phyloP scores from a whole-genome alignment of 805 yeast species.

The Sporopachydermia lactativora region DNA sequence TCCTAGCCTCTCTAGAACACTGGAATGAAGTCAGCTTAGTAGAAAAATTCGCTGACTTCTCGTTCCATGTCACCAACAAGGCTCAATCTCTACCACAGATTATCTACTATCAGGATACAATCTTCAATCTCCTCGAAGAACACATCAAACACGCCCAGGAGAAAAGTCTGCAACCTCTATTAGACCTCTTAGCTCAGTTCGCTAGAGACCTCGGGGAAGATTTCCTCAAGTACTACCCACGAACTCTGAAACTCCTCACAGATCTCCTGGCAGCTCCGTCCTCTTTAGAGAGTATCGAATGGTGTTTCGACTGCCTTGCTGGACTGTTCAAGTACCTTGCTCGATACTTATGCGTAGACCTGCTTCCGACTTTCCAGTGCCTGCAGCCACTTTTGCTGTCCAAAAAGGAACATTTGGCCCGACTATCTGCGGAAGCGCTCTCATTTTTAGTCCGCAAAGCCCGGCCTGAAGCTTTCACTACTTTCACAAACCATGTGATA shows the following conservation, averaged over 20 bases:
- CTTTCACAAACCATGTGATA: no score
- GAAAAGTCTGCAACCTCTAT: slow-evolving; percentile 62
- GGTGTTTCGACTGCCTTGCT: slow-evolving; percentile 75
- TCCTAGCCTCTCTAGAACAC: slow-evolving; percentile 62
- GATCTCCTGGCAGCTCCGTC: slow-evolving; percentile 33
- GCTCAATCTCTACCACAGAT: slow-evolving; percentile 71
- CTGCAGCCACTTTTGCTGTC: slow-evolving; percentile 48
- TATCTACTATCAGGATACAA: slow-evolving; percentile 49
- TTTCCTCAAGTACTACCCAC: slow-evolving; percentile 55
- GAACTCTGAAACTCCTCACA: slow-evolving; percentile 36
- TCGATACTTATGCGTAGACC: slow-evolving; percentile 42
- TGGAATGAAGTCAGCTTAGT: slow-evolving; percentile 85
- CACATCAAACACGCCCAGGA: slow-evolving; percentile 45
- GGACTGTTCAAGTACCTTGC: slow-evolving; percentile 81
- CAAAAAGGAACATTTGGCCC: slow-evolving; percentile 45
- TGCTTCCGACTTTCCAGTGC: slow-evolving; percentile 53
- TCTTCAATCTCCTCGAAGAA: slow-evolving; percentile 36
- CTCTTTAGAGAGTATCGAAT: slow-evolving; percentile 51
- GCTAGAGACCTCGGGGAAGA: slow-evolving; percentile 90
- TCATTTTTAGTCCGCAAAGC: slow-evolving; percentile 72
- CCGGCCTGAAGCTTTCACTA: slow-evolving; percentile 23
- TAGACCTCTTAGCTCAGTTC: slow-evolving; percentile 73
- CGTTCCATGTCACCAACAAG: slow-evolving; percentile 35
- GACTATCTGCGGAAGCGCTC: slow-evolving; percentile 84
- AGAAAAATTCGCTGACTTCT: slow-evolving; percentile 50